These are phyloP conservation scores for Metschnikowia noctiluminum DNA, from an alignment of 805 yeast genomes.

Conservation along the genomic window DNA sequence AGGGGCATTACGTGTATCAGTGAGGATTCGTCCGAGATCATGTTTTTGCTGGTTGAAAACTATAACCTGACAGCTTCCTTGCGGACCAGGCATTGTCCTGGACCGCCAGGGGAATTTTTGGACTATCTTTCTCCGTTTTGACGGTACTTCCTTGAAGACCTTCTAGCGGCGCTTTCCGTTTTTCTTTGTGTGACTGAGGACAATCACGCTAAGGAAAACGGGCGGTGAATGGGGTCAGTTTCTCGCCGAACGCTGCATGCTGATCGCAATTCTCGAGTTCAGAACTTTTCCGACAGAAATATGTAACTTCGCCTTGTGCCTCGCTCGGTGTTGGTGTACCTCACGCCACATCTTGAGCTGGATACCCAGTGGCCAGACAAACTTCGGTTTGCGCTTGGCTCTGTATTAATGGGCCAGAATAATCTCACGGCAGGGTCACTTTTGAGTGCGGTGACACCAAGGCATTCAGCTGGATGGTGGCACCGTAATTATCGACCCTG, in stretches of 20 bases:
- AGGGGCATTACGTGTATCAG: conserved; percentile 99
- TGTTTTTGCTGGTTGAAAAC: conserved; percentile 99
- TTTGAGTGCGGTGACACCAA: conserved; percentile 48
- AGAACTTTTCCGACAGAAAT: neutral
- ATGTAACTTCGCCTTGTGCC: conserved; percentile 40
- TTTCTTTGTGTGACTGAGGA: conserved; percentile 25
- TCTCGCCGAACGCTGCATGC: no score
- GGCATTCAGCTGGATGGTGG: conserved; percentile 35
- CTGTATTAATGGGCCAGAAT: conserved; percentile 39
- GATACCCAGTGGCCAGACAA: conserved; percentile 21
- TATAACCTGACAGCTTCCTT: conserved; percentile 90
- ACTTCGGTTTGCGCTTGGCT: conserved; percentile 1
- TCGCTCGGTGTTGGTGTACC: conserved; percentile 40
- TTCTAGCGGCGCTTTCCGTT: conserved; percentile 6
- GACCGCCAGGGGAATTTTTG: conserved; percentile 73
- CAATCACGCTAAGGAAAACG: conserved; percentile 18
- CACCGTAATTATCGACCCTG: conserved; percentile 45
- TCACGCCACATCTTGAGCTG: conserved; percentile 43
- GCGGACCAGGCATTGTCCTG: conserved; percentile 40
- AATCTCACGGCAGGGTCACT: conserved; percentile 29
- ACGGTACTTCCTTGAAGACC: conserved; percentile 35
- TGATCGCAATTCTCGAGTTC: no score
- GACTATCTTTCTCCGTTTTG: conserved; percentile 28
- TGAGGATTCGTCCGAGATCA: conserved; percentile 99
- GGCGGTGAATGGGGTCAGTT: neutral